These are phyloP conservation scores for Fistulinella cinereoalba DNA, from an alignment of 1,284 basidiomycete species.

Conservation along the genomic window DNA sequence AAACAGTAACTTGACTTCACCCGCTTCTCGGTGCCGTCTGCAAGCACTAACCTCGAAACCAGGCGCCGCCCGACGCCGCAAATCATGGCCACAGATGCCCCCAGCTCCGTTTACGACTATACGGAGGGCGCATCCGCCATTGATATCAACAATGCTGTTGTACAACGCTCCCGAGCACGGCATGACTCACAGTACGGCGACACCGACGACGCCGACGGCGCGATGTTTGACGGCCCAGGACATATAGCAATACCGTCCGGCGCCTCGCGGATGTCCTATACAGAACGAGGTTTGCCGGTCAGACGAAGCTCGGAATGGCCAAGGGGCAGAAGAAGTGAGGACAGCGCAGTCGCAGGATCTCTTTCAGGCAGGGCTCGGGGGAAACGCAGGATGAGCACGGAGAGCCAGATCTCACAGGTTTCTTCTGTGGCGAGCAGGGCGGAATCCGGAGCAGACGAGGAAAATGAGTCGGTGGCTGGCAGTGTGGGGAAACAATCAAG, in stretches of 20 bases:
- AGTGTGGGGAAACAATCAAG: slow-evolving; percentile 26
- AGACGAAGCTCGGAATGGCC: slow-evolving; percentile 59
- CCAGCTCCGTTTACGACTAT: slow-evolving; percentile 53
- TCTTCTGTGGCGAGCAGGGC: slow-evolving; percentile 29
- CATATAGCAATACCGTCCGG: slow-evolving; percentile 71
- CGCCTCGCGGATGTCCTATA: slow-evolving; percentile 70
- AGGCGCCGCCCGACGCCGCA: background rate
- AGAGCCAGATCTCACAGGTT: slow-evolving; percentile 43
- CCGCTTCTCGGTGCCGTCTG: background rate
- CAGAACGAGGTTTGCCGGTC: slow-evolving; percentile 41
- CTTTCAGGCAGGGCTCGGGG: slow-evolving; percentile 30
- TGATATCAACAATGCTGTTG: slow-evolving; percentile 61
- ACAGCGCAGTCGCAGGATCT: slow-evolving; percentile 30
- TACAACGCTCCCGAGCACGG: slow-evolving; percentile 47
- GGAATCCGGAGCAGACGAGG: slow-evolving; percentile 23
- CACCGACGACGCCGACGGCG: slow-evolving; percentile 49
- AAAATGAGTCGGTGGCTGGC: slow-evolving; percentile 23
- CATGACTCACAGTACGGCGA: slow-evolving; percentile 62
- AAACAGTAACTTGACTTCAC: slow-evolving; percentile 4
- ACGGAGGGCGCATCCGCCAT: slow-evolving; percentile 78
- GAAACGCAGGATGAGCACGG: slow-evolving; percentile 46
- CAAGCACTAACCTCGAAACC: background rate
- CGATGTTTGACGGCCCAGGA: slow-evolving; percentile 76
- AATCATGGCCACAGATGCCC: slow-evolving; percentile 12
- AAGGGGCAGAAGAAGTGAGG: slow-evolving; percentile 51